Base-by-base conservation (phyloP, 179 eudicot genomes). In the Monotropa hypopitys region DNA sequence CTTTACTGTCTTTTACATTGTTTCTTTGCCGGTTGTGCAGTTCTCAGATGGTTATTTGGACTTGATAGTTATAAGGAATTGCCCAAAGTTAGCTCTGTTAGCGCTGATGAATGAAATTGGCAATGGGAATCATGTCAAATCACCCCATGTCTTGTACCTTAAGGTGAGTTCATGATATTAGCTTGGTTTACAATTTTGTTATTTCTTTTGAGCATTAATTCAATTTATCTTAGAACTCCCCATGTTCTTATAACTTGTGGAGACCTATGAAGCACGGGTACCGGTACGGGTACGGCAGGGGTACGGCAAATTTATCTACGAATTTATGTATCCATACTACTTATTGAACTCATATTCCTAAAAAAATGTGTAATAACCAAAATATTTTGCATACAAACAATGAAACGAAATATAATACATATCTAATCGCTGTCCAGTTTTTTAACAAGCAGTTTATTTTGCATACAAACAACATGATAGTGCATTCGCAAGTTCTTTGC, bases 31-130 rank as follows among this genome's bases (percentile, higher is more conserved):
- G 70, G 28, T 81, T 75, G 7, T 88, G 86, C 91, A 92, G 99
- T 95, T 95, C 83, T 88, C 97, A 71, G 99, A 95, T 86, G 99
- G 99, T 54, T 91, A 77, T 81, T 81, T 95, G 83, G 99, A 95
- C 84, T 81, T 92, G 83, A 85, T 92, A 54, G 76, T 95, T 61
- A 83, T 88, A 2, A 89, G 81, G 81, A 84, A 87, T 51, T 87
- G 87, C 82, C 89, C 99, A 11, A 92, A 84, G 80, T 79, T 91
- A 76, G 81, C 82, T 53, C 86, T 95, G 88, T 77, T 93, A 49
- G 72, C 89, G 35, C 21, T 88, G 75, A 84, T 95, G 92, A 83
- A 85, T 38, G 86, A 84, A 71, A 62, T 95, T 72, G 83, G 79
- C 84, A 87, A 73, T 20, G 99, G 99, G 70, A 85, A 80, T 73